These are phyloP conservation scores for Sporothrix curviconia DNA, from an alignment of 2,329 filamentous ascomycete species.

Conservation along the genomic window DNA sequence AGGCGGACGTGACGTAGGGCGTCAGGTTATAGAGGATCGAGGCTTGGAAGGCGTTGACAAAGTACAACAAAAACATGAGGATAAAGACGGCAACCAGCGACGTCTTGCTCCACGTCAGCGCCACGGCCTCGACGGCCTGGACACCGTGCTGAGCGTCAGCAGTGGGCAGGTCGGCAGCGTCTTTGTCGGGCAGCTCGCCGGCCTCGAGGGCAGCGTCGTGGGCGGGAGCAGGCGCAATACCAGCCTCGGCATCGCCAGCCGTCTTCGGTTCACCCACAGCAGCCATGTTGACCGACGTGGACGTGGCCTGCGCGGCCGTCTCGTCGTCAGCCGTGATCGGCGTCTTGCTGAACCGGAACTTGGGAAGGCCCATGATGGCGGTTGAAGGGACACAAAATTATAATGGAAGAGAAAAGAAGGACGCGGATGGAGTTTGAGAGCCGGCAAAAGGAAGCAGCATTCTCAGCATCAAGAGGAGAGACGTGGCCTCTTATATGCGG, in stretches of 20 bases:
- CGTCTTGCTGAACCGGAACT: constrained; percentile 6
- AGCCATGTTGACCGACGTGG: not conserved
- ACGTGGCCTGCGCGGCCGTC: not conserved
- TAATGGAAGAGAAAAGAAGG: not conserved
- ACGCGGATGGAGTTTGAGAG: not conserved
- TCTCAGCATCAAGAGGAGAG: no score
- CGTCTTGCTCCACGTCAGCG: constrained; percentile 35
- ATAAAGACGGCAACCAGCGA: constrained; percentile 37
- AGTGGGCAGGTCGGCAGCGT: not conserved
- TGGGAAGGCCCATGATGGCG: constrained; percentile 7
- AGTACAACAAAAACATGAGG: constrained; percentile 43
- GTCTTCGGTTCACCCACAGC: not conserved
- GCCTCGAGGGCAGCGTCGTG: not conserved
- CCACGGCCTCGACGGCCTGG: constrained; percentile 40
- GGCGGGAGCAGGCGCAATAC: not conserved
- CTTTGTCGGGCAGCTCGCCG: constrained; percentile 9
- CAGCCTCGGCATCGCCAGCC: not conserved
- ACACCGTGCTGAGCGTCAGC: constrained; percentile 37
- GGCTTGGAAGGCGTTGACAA: constrained; percentile 43
- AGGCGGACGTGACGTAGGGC: constrained; percentile 45
- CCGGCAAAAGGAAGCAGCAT: not conserved
- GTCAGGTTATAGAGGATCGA: constrained; percentile 30
- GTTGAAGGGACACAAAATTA: not conserved
- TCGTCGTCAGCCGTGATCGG: not conserved
- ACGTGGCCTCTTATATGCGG: not conserved